Conservation (phyloP, 768 basidiomycete genomes). For the Hygrophoropsis aurantiaca region DNA sequence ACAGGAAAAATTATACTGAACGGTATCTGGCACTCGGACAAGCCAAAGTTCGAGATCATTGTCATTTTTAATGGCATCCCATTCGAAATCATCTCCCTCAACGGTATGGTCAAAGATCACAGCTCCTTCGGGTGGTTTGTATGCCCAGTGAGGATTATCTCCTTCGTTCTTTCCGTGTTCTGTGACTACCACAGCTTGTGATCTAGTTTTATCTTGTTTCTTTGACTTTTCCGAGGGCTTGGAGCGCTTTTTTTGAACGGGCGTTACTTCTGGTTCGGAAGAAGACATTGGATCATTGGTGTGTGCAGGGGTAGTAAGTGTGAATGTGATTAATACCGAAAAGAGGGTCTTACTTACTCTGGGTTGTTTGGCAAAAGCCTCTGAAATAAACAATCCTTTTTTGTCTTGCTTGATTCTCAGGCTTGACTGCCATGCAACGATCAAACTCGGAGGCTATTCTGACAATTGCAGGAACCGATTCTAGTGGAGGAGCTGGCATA, state of each 20-base stretch:
- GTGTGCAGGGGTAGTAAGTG: too few species aligned
- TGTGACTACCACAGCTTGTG: conserved; percentile 9
- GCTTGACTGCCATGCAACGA: neutral
- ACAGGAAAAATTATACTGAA: conserved; percentile 34
- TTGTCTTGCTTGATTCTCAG: neutral
- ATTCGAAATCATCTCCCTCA: conserved; percentile 59
- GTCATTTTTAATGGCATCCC: conserved; percentile 59
- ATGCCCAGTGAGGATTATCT: conserved; percentile 55
- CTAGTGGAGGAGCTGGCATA: conserved; percentile 86
- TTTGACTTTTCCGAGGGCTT: conserved; percentile 13
- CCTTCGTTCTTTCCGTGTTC: conserved; percentile 51
- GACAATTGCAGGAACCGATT: conserved; percentile 81
- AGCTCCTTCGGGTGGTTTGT: conserved; percentile 56
- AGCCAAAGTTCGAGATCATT: conserved; percentile 68
- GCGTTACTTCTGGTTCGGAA: conserved; percentile 15
- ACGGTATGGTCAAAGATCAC: conserved; percentile 44
- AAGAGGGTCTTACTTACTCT: neutral
- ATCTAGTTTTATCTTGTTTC: conserved; percentile 11
- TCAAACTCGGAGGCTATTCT: conserved; percentile 47
- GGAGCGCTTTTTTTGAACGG: conserved; percentile 4
- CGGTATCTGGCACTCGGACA: conserved; percentile 66
- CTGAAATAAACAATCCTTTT: conserved; percentile 22
- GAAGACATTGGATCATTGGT: conserved; percentile 17
- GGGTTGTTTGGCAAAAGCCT: conserved; percentile 27
- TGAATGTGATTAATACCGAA: neutral